phyloP scores from a whole-genome alignment of 1,139 yeast species.

The Geotrichum candidum region DNA sequence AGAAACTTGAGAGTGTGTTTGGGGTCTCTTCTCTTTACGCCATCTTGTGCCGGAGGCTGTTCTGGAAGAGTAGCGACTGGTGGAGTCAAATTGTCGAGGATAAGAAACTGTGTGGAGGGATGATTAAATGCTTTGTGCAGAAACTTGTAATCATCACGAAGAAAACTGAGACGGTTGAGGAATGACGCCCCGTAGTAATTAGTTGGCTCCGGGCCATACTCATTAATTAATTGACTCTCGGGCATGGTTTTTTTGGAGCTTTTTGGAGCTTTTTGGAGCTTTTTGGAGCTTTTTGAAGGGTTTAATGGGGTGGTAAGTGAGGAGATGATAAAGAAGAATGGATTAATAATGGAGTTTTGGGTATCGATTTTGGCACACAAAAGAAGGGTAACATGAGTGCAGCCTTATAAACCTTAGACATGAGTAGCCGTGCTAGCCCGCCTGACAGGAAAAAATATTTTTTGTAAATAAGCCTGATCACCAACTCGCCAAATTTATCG shows the following conservation, averaged over 20 bases:
- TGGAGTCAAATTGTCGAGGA: slow-evolving; percentile 39
- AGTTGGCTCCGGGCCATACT: slow-evolving; percentile 25
- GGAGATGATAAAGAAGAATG: too few species aligned
- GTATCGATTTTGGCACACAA: too few species aligned
- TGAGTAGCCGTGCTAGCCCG: too few species aligned
- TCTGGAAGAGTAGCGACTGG: slow-evolving; percentile 25
- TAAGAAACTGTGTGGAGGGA: slow-evolving; percentile 51
- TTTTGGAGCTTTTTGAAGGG: too few species aligned
- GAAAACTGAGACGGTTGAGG: slow-evolving; percentile 72
- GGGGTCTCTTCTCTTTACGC: neutral
- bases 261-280: too few species aligned
- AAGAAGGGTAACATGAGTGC: too few species aligned
- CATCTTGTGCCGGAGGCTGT: neutral
- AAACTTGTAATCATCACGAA: slow-evolving; percentile 62
- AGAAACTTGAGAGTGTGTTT: slow-evolving; percentile 20
- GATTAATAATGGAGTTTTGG: too few species aligned
- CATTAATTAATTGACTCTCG: neutral
- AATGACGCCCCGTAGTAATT: slow-evolving; percentile 49
- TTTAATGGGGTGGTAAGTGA: too few species aligned
- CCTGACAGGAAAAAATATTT: too few species aligned
- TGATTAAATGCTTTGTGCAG: slow-evolving; percentile 48
- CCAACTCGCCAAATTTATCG: too few species aligned
- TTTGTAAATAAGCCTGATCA: too few species aligned
- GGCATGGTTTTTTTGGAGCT: neutral
- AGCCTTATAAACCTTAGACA: too few species aligned